phyloP scores from a whole-genome alignment of 345 rosid genomes.

The Toxicodendron radicans region DNA sequence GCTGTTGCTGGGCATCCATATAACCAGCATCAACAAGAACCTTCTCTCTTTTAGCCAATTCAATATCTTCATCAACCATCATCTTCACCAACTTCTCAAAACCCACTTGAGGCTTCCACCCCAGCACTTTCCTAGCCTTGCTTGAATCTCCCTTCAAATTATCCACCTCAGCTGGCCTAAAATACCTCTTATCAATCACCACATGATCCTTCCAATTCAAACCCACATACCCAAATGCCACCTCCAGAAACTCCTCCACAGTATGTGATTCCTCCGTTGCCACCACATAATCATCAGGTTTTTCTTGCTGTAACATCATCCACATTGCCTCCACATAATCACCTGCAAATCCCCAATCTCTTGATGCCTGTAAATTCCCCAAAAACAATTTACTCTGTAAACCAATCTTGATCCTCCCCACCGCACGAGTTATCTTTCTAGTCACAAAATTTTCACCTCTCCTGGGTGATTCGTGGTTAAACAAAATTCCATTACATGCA shows the following conservation, averaged over 20 bases:
- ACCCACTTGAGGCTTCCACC: constrained; percentile 81
- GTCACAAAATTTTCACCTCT: constrained; percentile 96
- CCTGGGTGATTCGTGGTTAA: constrained; percentile 92
- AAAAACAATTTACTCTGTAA: constrained; percentile 77
- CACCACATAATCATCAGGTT: constrained; percentile 90
- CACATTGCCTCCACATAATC: constrained; percentile 99
- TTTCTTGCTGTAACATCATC: constrained; percentile 96
- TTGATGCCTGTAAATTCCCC: constrained; percentile 82
- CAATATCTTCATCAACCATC: constrained; percentile 90
- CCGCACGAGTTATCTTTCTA: constrained; percentile 87
- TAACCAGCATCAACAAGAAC: constrained; percentile 92
- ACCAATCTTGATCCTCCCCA: constrained; percentile 86
- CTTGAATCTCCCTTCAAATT: constrained; percentile 59
- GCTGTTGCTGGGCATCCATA: constrained; percentile 86
- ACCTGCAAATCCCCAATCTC: constrained; percentile 98
- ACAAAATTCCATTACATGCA: constrained; percentile 90
- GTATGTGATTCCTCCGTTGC: constrained; percentile 94
- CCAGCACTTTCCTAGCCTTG: constrained; percentile 53
- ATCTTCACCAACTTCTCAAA: constrained; percentile 84
- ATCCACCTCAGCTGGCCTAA: constrained; percentile 62
- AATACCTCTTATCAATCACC: constrained; percentile 61
- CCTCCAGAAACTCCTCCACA: constrained; percentile 85
- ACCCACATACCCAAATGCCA: constrained; percentile 65
- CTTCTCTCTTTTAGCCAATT: constrained; percentile 85
- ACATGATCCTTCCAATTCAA: constrained; percentile 63